Evolutionary conservation across 2,329 filamentous ascomycete species (phyloP).

Genomic region (Colletotrichum orchidophilum): DNA sequence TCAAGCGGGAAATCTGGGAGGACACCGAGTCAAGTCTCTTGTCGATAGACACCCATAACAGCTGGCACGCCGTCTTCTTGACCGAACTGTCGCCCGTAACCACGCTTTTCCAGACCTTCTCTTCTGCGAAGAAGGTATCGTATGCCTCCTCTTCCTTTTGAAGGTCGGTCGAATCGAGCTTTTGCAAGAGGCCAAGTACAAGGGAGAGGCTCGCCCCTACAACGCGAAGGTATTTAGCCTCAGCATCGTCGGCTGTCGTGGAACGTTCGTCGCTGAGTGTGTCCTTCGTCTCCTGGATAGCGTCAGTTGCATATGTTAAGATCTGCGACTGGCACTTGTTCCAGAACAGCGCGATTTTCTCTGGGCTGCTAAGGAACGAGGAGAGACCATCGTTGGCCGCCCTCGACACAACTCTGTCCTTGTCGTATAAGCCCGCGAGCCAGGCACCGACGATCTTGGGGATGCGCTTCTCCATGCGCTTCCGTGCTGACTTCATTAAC

Average conservation of each 20-base stretch:
- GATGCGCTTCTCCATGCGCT: constrained; percentile 84
- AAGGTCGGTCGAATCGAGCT: constrained; percentile 60
- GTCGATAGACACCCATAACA: constrained; percentile 60
- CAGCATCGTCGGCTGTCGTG: constrained; percentile 83
- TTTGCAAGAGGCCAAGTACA: constrained; percentile 62
- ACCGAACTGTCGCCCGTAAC: constrained; percentile 68
- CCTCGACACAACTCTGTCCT: constrained; percentile 78
- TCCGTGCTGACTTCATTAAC: constrained; percentile 72
- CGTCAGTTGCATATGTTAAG: constrained; percentile 82
- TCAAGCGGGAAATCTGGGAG: constrained; percentile 59
- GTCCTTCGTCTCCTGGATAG: constrained; percentile 80
- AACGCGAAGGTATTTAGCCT: constrained; percentile 86
- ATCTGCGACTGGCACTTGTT: constrained; percentile 83
- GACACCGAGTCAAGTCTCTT: constrained; percentile 57
- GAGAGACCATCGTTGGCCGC: constrained; percentile 82
- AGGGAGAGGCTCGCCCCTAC: constrained; percentile 64
- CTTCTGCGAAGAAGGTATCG: constrained; percentile 71
- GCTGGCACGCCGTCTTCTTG: constrained; percentile 60
- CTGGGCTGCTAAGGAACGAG: constrained; percentile 79
- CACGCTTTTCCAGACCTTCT: constrained; percentile 73
- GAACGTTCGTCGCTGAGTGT: constrained; percentile 91
- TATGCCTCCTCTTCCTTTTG: constrained; percentile 70
- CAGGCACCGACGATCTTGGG: constrained; percentile 85
- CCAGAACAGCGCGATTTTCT: constrained; percentile 82
- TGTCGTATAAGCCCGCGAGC: constrained; percentile 90